Evolutionary conservation across 768 basidiomycete species (phyloP), one percentile per base, ranked within the genome.

Genomic region (Podaxis sp.): DNA sequence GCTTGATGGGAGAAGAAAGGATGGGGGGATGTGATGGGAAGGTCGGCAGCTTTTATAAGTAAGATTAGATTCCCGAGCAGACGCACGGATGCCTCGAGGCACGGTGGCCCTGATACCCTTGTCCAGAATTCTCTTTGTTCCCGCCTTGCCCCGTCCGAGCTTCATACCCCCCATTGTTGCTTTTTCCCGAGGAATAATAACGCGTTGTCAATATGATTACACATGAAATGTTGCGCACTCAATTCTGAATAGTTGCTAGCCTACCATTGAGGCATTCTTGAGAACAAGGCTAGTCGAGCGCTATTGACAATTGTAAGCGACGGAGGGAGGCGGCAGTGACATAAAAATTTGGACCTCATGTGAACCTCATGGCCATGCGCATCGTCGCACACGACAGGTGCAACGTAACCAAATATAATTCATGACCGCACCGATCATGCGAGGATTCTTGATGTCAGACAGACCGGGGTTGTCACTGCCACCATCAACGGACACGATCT

Each of bases 71-170:
- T 64, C 54, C 64, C 48, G 60, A 68, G 54, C 57, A 66, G 37
- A 63, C 72, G 66, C 67, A 67, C 65, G 70, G 72, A 65, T 68
- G 77, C 73, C 82, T 81, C 81, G 81, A 84, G 85, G 84, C 81
- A 65, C 72, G 70, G 54, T 65, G 65, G 57, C 67, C 66, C 65
- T 69, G 62, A 46, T 56, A 24, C n/a, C 7, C 41, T 17, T 50
- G 62, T 48, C n/a, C 46, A 41, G 54, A 22, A n/a, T 53, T 36
- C 17, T 26, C 57, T 54, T 59, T 50, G 37, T 50, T 62, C 63
- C 49, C 50, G 60, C 58, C 62, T 58, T 22, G 22, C 36, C 33
- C 55, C 8, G 38, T 44, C n/a, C 41, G 24, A 7, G 2, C 11
- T 41, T 52, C 61, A 44, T 49, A 38, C 41, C 37, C 64, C 41